Evolutionary conservation across 805 yeast genomes (phyloP), one percentile per base, ranked within the genome.

Genomic region (Pichia scutulata): DNA sequence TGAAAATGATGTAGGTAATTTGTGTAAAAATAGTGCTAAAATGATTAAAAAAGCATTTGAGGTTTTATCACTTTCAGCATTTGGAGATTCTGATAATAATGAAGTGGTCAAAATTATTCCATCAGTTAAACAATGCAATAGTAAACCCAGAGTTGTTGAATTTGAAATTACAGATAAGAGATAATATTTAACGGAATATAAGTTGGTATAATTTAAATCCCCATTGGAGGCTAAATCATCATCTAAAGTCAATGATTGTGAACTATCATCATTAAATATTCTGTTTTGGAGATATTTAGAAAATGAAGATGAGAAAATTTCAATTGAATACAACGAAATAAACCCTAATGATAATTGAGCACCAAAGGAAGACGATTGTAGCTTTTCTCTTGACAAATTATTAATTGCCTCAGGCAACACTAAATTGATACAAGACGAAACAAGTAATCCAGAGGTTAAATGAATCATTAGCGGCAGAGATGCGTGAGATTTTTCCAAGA

Each of bases 1-100:
- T 40, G 89, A 84, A 62, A 86, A 82, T 6, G 88, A 74, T 0
- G 92, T 83, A 0, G 93, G 93, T 6, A 85, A 69, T 63, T 86
- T 86, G 69, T 86, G 93, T 30, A 83, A 60, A 52, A 85, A 71
- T 26, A 86, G 77, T 13, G 87, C 82, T 13, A 81, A 46, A 44
- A 82, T 76, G 46, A 86, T 78, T 39, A 80, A 56, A 3, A 60
- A 49, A 6, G 64, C 57, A 25, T 52, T 52, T 13, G 59, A 18
- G 26, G 53, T 39, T 0, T 52, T 41, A 10, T 51, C 39, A 2
- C 43, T 24, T 24, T 56, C 44, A 70, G 37, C 52, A 67, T 72
- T 37, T 75, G 64, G 7, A 14, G 43, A 23, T 70, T 63, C 9
- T 65, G 58, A 50, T 21, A 55, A 41, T n/a, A 56, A 12, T 2